Base-by-base conservation (phyloP, 2,329 filamentous ascomycete species). In the Leptographium flavum region DNA sequence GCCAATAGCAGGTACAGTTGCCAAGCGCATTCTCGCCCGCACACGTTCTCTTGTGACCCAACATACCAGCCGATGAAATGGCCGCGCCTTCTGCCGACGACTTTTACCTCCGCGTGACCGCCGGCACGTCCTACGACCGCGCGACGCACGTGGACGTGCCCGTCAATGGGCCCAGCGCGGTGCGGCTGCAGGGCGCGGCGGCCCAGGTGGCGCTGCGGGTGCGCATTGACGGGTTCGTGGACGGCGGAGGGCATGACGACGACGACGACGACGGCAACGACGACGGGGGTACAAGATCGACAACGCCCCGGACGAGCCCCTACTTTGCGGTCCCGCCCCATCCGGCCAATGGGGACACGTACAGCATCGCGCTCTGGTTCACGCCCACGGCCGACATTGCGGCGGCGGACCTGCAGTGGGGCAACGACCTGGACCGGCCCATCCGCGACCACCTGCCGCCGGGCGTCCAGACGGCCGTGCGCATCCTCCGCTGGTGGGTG, bases 381-480 rank as follows among this genome's bases (percentile, higher is more conserved):
- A 78, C 74, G 0, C 85, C 83, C n/a, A 85, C 21, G 7, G 4
- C 14, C 28, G 21, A 71, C 31, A 78, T 94, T 46, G 70, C 3
- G 87, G 77, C 38, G 63, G 74, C 23, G n/a, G 79, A 93, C 50
- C 69, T 98, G 3, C 79, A 95, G 45, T 94, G 94, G 55, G 92
- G 90, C 36, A 96, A 96, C 60, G 87, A 95, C 67, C 95, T 96
- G 59, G 88, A 94, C 57, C 76, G 83, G 42, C 86, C 92, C 0
- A 92, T 98, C 54, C 76, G 87, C 27, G 83, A 94, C 58, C 76
- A 80, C 15, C 69, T 98, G 2, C 90, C 92, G 0, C 85, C 86
- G 0, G 87, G 90, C 0, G 94, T 94, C 62, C 78, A 77, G 57
- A 81, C 85, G 10, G 88, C 87, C 0, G 78, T 95, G 62, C 80